Base-by-base conservation (phyloP, 2,329 filamentous ascomycete species). In the Leptoxyphium fumago region DNA sequence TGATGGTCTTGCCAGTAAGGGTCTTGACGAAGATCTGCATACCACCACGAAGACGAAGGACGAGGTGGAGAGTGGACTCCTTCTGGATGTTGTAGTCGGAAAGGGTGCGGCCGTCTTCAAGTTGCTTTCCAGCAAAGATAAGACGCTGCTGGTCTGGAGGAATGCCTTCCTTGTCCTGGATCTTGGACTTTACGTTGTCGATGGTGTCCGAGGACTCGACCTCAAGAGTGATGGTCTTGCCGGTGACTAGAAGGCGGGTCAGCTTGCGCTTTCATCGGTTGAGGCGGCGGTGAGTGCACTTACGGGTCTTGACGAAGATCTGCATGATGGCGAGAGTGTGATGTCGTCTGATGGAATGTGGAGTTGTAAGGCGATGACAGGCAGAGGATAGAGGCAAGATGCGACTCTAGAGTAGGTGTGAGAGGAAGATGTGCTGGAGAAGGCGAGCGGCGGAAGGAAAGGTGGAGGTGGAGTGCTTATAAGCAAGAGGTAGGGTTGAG, bases 281-380 rank as follows among this genome's bases (percentile, higher is more conserved):
- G 45, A 46, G 46, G 51, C 48, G 43, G 51, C 9, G 32, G 32
- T 13, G 32, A 36, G 3, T 36, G 49, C 58, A 81, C 82, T 76
- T 73, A 86, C 82, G 77, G 57, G 87, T 94, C 81, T 94, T 94
- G 61, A 94, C 88, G 69, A 94, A 95, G 75, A 95, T 94, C 77
- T 94, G 88, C 88, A 94, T 79, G 68, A 53, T 63, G 61, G 56
- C 48, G 56, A 56, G 52, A 45, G 46, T 51, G 49, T 46, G 56
- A 50, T 53, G 41, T 50, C 43, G 38, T 26, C n/a, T n/a, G n/a
- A n/a, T n/a, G n/a, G n/a, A n/a, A n/a, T 40, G 44, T 48, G 40
- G 4, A 36, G 40, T 43, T 46, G 43, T 46, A 40, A 46, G 40
- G 45, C n/a, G 45, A 43, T 42, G 18, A 49, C 46, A 45, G 39